phyloP scores from a whole-genome alignment of 495 filamentous ascomycete species.

The Lasiosphaeris hirsuta region DNA sequence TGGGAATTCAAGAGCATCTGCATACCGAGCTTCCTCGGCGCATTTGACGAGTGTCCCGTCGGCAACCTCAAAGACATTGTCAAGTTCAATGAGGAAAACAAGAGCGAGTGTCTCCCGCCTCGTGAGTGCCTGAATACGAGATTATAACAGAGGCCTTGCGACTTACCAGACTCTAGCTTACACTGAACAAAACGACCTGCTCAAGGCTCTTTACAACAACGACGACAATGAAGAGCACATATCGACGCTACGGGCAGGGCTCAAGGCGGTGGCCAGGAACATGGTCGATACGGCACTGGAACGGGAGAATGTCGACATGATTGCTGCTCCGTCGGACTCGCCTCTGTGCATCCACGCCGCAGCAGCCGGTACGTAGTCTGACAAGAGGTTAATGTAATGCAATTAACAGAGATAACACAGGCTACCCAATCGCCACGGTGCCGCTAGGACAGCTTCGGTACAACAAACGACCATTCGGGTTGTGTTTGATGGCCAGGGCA shows the following conservation, averaged over 20 bases:
- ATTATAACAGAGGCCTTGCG: not conserved
- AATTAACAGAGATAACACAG: slow-evolving; percentile 4
- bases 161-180: slow-evolving; percentile 10
- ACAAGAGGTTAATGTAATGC: not conserved
- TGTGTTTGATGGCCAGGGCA: slow-evolving; percentile 26
- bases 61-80: slow-evolving; percentile 24
- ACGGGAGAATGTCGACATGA: slow-evolving; percentile 23
- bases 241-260: slow-evolving; percentile 14
- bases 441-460: slow-evolving; percentile 33
- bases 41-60: slow-evolving; percentile 23
- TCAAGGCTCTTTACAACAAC: slow-evolving; percentile 23
- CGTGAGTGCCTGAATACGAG: slow-evolving; percentile 14
- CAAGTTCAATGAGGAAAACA: slow-evolving; percentile 27
- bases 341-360: slow-evolving; percentile 30
- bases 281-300: slow-evolving; percentile 17
- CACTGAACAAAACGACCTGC: slow-evolving; percentile 22
- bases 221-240: slow-evolving; percentile 16
- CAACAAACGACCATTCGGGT: slow-evolving; percentile 34
- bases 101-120: slow-evolving; percentile 21
- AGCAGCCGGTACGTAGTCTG: slow-evolving; percentile 22
- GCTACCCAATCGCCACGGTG: slow-evolving; percentile 35
- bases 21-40: slow-evolving; percentile 16
- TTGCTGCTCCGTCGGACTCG: slow-evolving; percentile 31
- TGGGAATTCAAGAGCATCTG: slow-evolving; percentile 25
- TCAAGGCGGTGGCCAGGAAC: not conserved